Evolutionary conservation across 2,329 filamentous ascomycete species (phyloP).

Genomic region (Nectriaceae sp.): DNA sequence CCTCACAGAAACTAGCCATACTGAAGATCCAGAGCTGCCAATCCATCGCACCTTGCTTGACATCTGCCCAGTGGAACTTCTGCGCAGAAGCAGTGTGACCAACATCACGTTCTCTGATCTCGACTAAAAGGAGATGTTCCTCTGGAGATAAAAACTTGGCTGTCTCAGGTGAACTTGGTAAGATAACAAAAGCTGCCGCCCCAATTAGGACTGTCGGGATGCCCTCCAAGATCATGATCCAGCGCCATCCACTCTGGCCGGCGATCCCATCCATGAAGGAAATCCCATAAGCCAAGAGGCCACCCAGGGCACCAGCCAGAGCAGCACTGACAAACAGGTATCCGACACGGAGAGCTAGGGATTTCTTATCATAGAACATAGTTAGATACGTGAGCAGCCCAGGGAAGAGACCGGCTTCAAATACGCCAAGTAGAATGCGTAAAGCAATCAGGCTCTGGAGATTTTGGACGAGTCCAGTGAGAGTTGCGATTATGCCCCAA

Average conservation of each 20-base stretch:
- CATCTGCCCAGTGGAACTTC: slow-evolving; percentile 52
- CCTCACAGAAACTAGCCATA: slow-evolving; percentile 41
- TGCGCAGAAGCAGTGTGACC: slow-evolving; percentile 53
- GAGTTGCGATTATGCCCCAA: slow-evolving; percentile 30
- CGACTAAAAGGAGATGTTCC: slow-evolving; percentile 52
- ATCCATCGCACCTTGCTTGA: slow-evolving; percentile 48
- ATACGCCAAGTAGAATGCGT: slow-evolving; percentile 21
- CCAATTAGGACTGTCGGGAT: not conserved
- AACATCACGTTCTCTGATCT: slow-evolving; percentile 44
- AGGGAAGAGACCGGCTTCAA: slow-evolving; percentile 29
- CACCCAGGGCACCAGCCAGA: slow-evolving; percentile 43
- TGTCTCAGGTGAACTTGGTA: slow-evolving; percentile 48
- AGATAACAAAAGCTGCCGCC: slow-evolving; percentile 34
- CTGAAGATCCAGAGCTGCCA: slow-evolving; percentile 48
- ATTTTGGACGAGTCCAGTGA: slow-evolving; percentile 32
- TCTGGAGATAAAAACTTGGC: slow-evolving; percentile 51
- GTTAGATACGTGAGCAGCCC: slow-evolving; percentile 28
- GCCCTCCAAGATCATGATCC: slow-evolving; percentile 31
- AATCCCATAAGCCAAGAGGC: slow-evolving; percentile 49
- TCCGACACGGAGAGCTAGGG: slow-evolving; percentile 42
- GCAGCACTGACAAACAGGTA: slow-evolving; percentile 52
- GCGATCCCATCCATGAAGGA: slow-evolving; percentile 47
- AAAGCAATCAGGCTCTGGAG: slow-evolving; percentile 26
- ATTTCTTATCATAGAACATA: slow-evolving; percentile 21
- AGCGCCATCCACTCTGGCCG: slow-evolving; percentile 49